Evolutionary conservation across 2,329 filamentous ascomycete species (phyloP).

Genomic region (Exophiala phaeomuriformis): DNA sequence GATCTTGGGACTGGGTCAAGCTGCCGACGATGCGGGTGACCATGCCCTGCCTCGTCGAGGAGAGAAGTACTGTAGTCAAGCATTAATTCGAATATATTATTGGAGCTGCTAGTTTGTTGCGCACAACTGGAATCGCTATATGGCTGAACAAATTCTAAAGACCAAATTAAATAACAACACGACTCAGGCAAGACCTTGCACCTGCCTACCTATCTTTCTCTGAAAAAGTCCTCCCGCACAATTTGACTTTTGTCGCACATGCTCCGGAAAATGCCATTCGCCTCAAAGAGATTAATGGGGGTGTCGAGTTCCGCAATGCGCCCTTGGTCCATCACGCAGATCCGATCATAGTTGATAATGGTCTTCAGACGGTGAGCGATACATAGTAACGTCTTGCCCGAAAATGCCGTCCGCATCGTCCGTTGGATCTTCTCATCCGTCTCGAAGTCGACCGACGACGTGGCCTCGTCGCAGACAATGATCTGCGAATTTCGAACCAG

Average conservation of each 20-base stretch:
- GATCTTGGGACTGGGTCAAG: too few relatives aligned
- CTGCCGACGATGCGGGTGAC: too few relatives aligned
- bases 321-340: conserved; percentile 92
- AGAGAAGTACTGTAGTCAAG: too few relatives aligned
- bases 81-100: too few relatives aligned
- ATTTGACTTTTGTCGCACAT: conserved; percentile 91
- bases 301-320: conserved; percentile 77
- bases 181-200: too few relatives aligned
- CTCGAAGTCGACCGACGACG: conserved; percentile 86
- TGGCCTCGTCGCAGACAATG: conserved; percentile 96
- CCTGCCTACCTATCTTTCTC: conserved; percentile 9
- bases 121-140: not conserved
- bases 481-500: conserved; percentile 82
- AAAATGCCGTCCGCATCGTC: conserved; percentile 78
- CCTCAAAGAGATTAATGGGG: conserved; percentile 65
- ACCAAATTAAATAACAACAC: not conserved
- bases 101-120: not conserved
- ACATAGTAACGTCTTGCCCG: conserved; percentile 78
- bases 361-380: conserved; percentile 90
- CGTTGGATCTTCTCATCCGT: conserved; percentile 92
- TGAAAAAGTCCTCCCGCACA: conserved; percentile 35
- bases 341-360: conserved; percentile 88
- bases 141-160: not conserved
- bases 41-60: too few relatives aligned
- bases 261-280: conserved; percentile 69